Percentiles rank a stretch among this genome's conserved stretches.
These are phyloP conservation scores for Argentina anserina DNA, from an alignment of 306 rosid species.

Conservation along the genomic window DNA sequence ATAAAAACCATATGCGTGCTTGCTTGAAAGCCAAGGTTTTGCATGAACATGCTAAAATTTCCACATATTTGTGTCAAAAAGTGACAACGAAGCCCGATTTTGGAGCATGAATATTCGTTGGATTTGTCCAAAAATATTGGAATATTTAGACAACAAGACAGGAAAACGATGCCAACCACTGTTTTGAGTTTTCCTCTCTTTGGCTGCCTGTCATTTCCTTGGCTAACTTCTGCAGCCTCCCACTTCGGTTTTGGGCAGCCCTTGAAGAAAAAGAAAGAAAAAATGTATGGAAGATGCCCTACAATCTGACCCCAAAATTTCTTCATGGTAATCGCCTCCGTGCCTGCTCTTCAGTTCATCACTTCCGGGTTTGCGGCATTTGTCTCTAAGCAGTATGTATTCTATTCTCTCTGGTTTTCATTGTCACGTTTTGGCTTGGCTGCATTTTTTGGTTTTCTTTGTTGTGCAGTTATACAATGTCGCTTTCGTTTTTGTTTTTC, in stretches of 20 bases:
- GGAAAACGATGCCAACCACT: conserved; percentile 49
- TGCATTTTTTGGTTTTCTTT: not conserved
- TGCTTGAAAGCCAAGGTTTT: conserved; percentile 15
- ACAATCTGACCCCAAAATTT: conserved; percentile 28
- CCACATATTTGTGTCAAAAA: conserved; percentile 1
- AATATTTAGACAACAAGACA: conserved; percentile 16
- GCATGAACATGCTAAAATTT: conserved; percentile 15
- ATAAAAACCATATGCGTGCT: conserved; percentile 15
- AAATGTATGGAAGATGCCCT: conserved; percentile 37
- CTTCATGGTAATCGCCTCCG: conserved; percentile 35
- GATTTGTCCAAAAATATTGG: conserved; percentile 16
- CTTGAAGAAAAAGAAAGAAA: conserved; percentile 9
- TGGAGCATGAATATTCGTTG: conserved; percentile 43
- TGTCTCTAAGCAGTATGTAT: conserved; percentile 11
- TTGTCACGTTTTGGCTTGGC: not conserved
- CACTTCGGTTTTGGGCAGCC: conserved; percentile 19
- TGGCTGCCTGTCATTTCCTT: conserved; percentile 29
- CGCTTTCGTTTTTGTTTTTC: not conserved
- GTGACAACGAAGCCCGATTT: conserved; percentile 32
- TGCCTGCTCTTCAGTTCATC: conserved; percentile 30
- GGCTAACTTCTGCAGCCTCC: conserved; percentile 18
- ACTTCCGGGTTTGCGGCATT: conserved; percentile 29
- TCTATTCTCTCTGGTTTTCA: not conserved
- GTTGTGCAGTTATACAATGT: not conserved
- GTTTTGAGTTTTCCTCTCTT: conserved; percentile 19